Evolutionary conservation across 805 yeast genomes (phyloP).

Genomic region (Schwanniomyces polymorphus): DNA sequence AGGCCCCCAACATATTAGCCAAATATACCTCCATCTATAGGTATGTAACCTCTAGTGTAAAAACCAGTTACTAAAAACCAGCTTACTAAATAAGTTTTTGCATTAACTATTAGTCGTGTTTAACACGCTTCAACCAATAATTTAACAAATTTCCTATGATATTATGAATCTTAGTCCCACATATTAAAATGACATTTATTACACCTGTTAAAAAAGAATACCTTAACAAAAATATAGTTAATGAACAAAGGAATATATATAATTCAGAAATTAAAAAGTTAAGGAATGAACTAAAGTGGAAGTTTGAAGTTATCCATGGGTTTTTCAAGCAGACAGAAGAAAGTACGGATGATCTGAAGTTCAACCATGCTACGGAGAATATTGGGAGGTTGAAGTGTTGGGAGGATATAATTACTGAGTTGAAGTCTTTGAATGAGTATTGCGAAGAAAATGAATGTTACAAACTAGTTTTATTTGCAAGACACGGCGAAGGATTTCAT

Average conservation of each 20-base stretch:
- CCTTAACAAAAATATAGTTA: conserved; percentile 23
- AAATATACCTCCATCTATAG: no score
- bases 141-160: no score
- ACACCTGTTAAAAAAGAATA: conserved; percentile 32
- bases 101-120: no score
- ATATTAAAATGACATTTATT: conserved; percentile 20
- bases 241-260: conserved; percentile 14
- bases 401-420: conserved; percentile 31
- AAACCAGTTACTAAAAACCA: no score
- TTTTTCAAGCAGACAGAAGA: conserved; percentile 50
- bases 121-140: no score
- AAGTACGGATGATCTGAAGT: conserved; percentile 45
- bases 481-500: conserved; percentile 75
- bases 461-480: conserved; percentile 54
- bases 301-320: conserved; percentile 48
- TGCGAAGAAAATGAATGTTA: conserved; percentile 38
- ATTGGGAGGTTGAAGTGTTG: conserved; percentile 47
- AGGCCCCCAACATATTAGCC: no score
- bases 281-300: conserved; percentile 38
- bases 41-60: no score
- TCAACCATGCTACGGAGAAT: conserved; percentile 41
- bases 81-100: no score
- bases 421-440: conserved; percentile 33
- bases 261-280: conserved; percentile 9
- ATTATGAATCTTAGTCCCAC: no score